Evolutionary conservation across 2,329 filamentous ascomycete species (phyloP).

Genomic region (Endothia cerciana): DNA sequence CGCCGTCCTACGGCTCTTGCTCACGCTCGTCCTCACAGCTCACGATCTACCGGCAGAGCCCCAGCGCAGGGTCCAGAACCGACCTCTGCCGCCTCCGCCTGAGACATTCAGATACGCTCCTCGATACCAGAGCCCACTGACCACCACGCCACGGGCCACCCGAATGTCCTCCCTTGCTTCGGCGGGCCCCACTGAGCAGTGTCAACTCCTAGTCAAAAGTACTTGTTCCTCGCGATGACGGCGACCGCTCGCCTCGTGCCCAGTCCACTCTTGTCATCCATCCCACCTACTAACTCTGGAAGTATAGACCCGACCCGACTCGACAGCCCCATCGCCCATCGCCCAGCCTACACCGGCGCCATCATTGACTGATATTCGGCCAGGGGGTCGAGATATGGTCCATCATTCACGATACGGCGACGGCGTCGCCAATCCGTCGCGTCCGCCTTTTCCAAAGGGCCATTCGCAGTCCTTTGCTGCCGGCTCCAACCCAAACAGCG

Average conservation of each 20-base stretch:
- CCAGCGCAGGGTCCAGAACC: slow-evolving; percentile 10
- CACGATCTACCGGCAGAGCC: neutral
- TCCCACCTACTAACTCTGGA: slow-evolving; percentile 29
- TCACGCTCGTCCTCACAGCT: neutral
- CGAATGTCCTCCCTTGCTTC: slow-evolving; percentile 28
- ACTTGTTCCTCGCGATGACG: slow-evolving; percentile 21
- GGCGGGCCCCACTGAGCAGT: slow-evolving; percentile 23
- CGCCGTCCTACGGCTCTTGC: neutral
- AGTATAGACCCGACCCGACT: slow-evolving; percentile 19
- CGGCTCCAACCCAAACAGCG: slow-evolving; percentile 29
- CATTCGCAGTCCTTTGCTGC: slow-evolving; percentile 29
- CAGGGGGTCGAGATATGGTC: slow-evolving; percentile 22
- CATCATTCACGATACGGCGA: slow-evolving; percentile 27
- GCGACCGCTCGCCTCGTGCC: slow-evolving; percentile 24
- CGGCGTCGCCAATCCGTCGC: slow-evolving; percentile 28
- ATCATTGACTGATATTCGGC: neutral
- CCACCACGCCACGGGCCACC: slow-evolving; percentile 26
- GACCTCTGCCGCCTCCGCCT: slow-evolving; percentile 25
- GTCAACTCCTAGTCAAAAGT: slow-evolving; percentile 26
- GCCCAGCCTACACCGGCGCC: slow-evolving; percentile 9
- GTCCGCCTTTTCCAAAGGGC: slow-evolving; percentile 22
- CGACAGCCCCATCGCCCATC: slow-evolving; percentile 15
- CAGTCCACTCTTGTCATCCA: slow-evolving; percentile 18
- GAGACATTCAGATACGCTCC: slow-evolving; percentile 25
- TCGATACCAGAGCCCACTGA: slow-evolving; percentile 24